Conservation (phyloP, 495 filamentous ascomycete species). For the Penicillium angulare region DNA sequence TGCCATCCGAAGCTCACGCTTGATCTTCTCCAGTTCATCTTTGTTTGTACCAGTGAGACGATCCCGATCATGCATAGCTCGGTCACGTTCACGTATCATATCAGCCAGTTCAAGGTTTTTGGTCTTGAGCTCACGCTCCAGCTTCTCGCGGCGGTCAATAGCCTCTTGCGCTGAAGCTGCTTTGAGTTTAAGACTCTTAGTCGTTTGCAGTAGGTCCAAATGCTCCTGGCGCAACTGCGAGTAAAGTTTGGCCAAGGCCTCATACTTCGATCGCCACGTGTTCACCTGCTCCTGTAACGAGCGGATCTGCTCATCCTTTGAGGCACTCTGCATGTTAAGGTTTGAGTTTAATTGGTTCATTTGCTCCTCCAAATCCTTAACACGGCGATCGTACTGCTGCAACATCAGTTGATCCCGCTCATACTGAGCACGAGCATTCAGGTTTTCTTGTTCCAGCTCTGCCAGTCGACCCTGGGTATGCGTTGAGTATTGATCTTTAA, state of each 20-base stretch:
- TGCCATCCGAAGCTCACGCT: conserved; percentile 92
- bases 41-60: conserved; percentile 79
- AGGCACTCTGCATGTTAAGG: conserved; percentile 77
- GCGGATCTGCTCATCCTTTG: conserved; percentile 91
- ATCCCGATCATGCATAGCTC: conserved; percentile 91
- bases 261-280: conserved; percentile 96
- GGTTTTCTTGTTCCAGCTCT: conserved; percentile 90
- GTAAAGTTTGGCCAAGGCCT: conserved; percentile 93
- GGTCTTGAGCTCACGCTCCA: conserved; percentile 95
- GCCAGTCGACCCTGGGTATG: conserved; percentile 92
- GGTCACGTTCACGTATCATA: conserved; percentile 96
- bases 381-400: conserved; percentile 90
- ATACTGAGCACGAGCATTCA: conserved; percentile 92
- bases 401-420: conserved; percentile 96
- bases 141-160: conserved; percentile 89
- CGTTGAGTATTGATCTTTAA: conserved; percentile 81
- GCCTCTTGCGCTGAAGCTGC: conserved; percentile 96
- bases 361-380: conserved; percentile 90
- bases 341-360: conserved; percentile 77
- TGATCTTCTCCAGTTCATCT: conserved; percentile 93
- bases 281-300: conserved; percentile 93
- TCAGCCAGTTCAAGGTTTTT: conserved; percentile 98
- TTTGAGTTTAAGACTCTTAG: conserved; percentile 93
- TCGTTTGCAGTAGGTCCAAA: conserved; percentile 89
- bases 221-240: conserved; percentile 95